These are phyloP conservation scores for Rhodotorula glutinis DNA, from an alignment of 1,284 basidiomycete genomes.

Conservation along the genomic window DNA sequence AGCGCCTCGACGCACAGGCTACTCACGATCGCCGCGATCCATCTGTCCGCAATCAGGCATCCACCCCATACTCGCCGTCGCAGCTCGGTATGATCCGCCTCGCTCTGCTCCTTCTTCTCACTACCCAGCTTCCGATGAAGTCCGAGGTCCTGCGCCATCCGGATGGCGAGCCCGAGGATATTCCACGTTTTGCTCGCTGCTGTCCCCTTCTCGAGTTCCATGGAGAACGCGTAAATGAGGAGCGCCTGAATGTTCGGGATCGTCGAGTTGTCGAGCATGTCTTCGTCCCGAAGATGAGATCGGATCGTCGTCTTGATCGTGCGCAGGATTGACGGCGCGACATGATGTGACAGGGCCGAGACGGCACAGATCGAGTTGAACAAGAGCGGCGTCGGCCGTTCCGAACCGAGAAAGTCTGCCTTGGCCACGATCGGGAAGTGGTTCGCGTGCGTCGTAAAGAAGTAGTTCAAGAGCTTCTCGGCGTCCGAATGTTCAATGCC, in stretches of 20 bases:
- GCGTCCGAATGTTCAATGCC: conserved; percentile 37
- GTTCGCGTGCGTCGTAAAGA: conserved; percentile 81
- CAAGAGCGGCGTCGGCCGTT: conserved; percentile 71
- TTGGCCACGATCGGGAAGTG: conserved; percentile 81
- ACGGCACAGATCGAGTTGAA: conserved; percentile 91
- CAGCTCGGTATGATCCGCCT: conserved; percentile 61
- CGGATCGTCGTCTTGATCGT: conserved; percentile 77
- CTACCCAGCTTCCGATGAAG: conserved; percentile 62
- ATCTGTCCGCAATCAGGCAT: conserved; percentile 86
- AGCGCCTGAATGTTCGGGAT: conserved; percentile 86
- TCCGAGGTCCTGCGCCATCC: conserved; percentile 77
- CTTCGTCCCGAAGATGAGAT: conserved; percentile 63
- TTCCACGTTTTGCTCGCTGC: conserved; percentile 49
- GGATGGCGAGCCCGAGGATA: conserved; percentile 45
- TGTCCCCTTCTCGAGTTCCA: conserved; percentile 50
- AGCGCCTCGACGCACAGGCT: background rate
- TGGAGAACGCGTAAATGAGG: conserved; percentile 75
- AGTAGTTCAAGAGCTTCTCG: conserved; percentile 60
- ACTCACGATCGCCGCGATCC: conserved; percentile 56
- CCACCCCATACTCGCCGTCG: conserved; percentile 82
- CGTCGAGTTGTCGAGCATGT: conserved; percentile 80
- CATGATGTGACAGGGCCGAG: conserved; percentile 77
- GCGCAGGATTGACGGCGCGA: conserved; percentile 75
- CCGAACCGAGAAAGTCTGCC: conserved; percentile 69
- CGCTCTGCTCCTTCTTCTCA: conserved; percentile 55